Evolutionary conservation across 1,284 basidiomycete species (phyloP).

Genomic region (Apiotrichum gamsii): DNA sequence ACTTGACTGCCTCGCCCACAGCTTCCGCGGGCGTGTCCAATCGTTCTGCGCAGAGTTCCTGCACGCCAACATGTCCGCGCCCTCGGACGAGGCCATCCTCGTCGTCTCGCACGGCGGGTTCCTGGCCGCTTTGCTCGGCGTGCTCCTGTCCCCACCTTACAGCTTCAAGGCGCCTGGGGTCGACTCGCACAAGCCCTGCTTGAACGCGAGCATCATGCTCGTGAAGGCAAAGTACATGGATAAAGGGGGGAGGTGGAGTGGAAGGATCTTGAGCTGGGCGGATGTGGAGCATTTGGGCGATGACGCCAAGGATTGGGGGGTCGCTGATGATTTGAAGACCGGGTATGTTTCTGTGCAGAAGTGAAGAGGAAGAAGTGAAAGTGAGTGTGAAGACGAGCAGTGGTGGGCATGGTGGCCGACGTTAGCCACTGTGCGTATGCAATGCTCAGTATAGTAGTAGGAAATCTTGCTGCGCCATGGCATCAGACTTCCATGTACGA

Average conservation of each 20-base stretch:
- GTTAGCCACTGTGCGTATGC: too few species aligned
- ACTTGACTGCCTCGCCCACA: too few species aligned
- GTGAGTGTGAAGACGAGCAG: too few species aligned
- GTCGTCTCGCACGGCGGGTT: constrained; percentile 42
- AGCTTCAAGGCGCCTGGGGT: constrained; percentile 11
- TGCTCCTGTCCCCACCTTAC: constrained; percentile 17
- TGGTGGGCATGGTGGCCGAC: too few species aligned
- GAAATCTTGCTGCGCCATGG: too few species aligned
- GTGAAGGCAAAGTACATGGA: constrained; percentile 15
- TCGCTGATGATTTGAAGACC: constrained; percentile 11
- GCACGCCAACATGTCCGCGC: background rate
- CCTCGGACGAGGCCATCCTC: constrained; percentile 20
- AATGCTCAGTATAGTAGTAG: too few species aligned
- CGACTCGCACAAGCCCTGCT: constrained; percentile 19
- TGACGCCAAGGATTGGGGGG: background rate
- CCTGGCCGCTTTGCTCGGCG: constrained; percentile 22
- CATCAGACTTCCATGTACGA: too few species aligned
- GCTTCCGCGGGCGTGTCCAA: constrained; percentile 15
- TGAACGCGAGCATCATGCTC: constrained; percentile 33
- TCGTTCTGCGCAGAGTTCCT: constrained; percentile 20
- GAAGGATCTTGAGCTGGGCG: constrained; percentile 24
- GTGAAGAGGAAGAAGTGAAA: too few species aligned
- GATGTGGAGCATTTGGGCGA: constrained; percentile 25
- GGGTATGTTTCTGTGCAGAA: too few species aligned
- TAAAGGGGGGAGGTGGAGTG: constrained; percentile 19